phyloP scores from a whole-genome alignment of 2,329 filamentous ascomycete species.

The Colletotrichum brevisporum region DNA sequence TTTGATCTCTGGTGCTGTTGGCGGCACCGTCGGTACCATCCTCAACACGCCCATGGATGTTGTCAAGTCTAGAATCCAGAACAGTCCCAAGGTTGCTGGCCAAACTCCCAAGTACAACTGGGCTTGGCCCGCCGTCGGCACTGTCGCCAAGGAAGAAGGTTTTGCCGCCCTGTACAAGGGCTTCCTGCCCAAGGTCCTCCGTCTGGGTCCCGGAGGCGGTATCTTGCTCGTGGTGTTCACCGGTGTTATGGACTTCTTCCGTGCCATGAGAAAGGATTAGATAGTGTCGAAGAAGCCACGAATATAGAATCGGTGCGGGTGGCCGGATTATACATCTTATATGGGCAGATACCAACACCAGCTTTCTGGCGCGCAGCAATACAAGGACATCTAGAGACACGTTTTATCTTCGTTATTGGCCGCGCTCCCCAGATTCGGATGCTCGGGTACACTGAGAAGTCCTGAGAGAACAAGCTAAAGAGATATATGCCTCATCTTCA shows the following conservation, averaged over 20 bases:
- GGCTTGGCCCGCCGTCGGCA: conserved; percentile 90
- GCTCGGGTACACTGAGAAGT: too few relatives aligned
- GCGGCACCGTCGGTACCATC: conserved; percentile 90
- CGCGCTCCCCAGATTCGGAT: too few relatives aligned
- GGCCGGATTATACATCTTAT: conserved; percentile 34
- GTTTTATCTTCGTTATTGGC: not conserved
- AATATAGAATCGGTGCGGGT: not conserved
- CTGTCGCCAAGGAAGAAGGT: conserved; percentile 93
- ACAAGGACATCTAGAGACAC: conserved; percentile 3
- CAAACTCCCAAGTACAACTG: conserved; percentile 96
- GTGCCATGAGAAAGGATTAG: conserved; percentile 64
- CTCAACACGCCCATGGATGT: conserved; percentile 97
- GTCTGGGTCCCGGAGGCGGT: conserved; percentile 70
- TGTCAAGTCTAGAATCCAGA: conserved; percentile 98
- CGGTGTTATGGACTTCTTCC: conserved; percentile 94
- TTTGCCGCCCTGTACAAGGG: conserved; percentile 96
- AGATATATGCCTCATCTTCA: too few relatives aligned
- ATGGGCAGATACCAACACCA: conserved; percentile 34
- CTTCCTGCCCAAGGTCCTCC: conserved; percentile 89
- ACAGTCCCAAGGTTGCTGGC: conserved; percentile 87
- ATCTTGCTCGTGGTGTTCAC: conserved; percentile 89
- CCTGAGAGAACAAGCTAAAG: too few relatives aligned
- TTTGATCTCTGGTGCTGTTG: conserved; percentile 86
- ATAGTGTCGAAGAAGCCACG: not conserved
- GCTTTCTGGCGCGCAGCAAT: conserved; percentile 29